phyloP scores from a whole-genome alignment of 78 protist genomes.

The Emiliania huxleyi region DNA sequence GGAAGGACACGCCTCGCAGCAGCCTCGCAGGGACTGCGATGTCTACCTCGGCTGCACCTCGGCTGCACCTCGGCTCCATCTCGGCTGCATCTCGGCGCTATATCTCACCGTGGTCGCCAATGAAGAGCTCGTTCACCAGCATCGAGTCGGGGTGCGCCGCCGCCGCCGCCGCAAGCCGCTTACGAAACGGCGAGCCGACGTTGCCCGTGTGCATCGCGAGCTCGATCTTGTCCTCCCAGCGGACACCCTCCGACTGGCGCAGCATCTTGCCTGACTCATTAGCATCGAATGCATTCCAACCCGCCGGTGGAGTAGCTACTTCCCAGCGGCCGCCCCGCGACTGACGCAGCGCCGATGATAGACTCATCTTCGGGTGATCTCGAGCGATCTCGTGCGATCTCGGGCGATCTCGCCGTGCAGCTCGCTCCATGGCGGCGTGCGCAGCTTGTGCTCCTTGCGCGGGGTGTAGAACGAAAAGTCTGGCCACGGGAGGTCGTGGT shows the following conservation, averaged over 20 bases:
- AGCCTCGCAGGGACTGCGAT: too few species aligned
- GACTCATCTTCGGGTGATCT: too few species aligned
- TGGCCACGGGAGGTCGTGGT: neutral
- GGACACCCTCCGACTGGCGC: neutral
- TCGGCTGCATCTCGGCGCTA: neutral
- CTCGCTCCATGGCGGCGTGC: neutral
- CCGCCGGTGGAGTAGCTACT: neutral
- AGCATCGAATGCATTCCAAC: neutral
- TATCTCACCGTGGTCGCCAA: neutral
- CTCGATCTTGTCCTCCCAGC: neutral
- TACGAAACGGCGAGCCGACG: neutral
- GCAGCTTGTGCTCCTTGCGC: neutral
- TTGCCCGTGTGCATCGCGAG: slow-evolving; percentile 7
- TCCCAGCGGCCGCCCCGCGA: neutral
- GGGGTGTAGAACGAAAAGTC: neutral
- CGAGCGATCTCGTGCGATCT: neutral
- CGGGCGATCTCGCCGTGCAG: neutral
- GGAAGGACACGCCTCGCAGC: too few species aligned
- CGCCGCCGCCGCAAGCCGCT: neutral
- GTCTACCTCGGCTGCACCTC: too few species aligned
- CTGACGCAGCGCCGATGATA: neutral
- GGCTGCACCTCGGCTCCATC: neutral
- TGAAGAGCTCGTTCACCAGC: neutral
- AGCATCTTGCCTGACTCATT: neutral
- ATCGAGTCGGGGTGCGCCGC: neutral